Evolutionary conservation across 495 filamentous ascomycete species (phyloP).

Genomic region (Amphirosellinia nigrospora): DNA sequence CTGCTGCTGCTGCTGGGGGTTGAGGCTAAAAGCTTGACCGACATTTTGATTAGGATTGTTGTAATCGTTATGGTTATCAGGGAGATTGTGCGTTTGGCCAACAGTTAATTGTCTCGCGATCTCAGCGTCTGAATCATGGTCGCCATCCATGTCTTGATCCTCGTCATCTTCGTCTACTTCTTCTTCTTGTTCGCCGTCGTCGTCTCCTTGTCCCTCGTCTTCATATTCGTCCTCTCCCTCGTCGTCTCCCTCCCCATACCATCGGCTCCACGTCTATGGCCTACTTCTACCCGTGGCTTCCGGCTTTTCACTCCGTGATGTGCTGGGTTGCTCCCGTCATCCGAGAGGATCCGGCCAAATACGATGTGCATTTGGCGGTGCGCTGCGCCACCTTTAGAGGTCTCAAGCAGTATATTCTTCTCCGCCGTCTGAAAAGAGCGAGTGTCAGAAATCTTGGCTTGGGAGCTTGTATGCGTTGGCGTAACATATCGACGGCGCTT

Average conservation of each 20-base stretch:
- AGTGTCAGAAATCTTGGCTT: constrained; percentile 36
- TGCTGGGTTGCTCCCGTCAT: constrained; percentile 1
- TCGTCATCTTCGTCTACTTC: constrained; percentile 9
- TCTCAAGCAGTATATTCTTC: constrained; percentile 36
- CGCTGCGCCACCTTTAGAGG: constrained; percentile 23
- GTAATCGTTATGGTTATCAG: not conserved
- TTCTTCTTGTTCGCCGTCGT: not conserved
- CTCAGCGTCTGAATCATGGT: constrained; percentile 24
- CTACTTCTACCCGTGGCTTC: constrained; percentile 3
- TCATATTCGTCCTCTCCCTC: constrained; percentile 1
- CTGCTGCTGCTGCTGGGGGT: constrained; percentile 5
- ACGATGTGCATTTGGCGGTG: constrained; percentile 24
- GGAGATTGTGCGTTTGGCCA: not conserved
- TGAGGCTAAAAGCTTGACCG: not conserved
- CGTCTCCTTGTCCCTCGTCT: not conserved
- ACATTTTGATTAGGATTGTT: not conserved
- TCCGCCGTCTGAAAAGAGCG: constrained; percentile 40
- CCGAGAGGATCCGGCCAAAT: constrained; percentile 19
- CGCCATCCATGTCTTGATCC: constrained; percentile 23
- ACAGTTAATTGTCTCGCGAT: constrained; percentile 24
- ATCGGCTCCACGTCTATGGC: not conserved
- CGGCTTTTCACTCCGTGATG: constrained; percentile 20
- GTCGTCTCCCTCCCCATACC: not conserved
- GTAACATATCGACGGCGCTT: constrained; percentile 37
- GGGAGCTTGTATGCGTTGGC: constrained; percentile 35